These are phyloP conservation scores for Pugionium cornutum DNA, from an alignment of 345 rosid species.

Conservation along the genomic window DNA sequence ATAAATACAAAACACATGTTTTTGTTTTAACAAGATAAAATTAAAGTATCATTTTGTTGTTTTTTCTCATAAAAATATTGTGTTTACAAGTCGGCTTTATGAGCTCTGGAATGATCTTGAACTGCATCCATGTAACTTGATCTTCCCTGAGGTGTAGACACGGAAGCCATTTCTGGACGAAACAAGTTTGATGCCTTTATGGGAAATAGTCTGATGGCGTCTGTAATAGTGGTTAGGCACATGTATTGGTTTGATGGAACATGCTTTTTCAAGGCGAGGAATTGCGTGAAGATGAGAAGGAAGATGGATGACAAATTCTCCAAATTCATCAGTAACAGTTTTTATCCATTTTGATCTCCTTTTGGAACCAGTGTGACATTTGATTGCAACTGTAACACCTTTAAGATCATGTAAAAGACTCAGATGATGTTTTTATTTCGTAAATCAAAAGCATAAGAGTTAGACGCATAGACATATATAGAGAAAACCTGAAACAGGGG, in stretches of 20 bases:
- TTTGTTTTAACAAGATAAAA: neutral
- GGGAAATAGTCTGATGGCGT: conserved; percentile 2
- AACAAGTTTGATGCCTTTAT: conserved; percentile 35
- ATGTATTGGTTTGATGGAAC: conserved; percentile 37
- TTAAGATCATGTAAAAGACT: neutral
- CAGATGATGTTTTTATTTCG: neutral
- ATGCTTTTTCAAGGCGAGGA: conserved; percentile 32
- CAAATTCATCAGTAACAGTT: conserved; percentile 38
- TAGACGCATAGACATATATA: neutral
- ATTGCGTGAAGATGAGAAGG: conserved; percentile 44
- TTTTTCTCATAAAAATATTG: neutral
- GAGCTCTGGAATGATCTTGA: conserved; percentile 28
- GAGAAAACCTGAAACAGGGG: conserved; percentile 38
- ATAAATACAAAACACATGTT: neutral
- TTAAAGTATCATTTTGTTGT: conserved; percentile 1
- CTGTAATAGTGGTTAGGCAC: conserved; percentile 18
- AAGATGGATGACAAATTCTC: conserved; percentile 42
- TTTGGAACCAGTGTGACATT: conserved; percentile 33
- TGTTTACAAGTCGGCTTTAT: conserved; percentile 32
- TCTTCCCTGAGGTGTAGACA: conserved; percentile 40
- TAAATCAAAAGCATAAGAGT: neutral
- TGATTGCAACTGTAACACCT: conserved; percentile 38
- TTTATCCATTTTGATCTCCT: conserved; percentile 34
- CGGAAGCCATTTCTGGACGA: conserved; percentile 39
- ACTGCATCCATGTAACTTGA: conserved; percentile 31